phyloP scores from a whole-genome alignment of 1,139 yeast genomes.

The Yarrowia galli region DNA sequence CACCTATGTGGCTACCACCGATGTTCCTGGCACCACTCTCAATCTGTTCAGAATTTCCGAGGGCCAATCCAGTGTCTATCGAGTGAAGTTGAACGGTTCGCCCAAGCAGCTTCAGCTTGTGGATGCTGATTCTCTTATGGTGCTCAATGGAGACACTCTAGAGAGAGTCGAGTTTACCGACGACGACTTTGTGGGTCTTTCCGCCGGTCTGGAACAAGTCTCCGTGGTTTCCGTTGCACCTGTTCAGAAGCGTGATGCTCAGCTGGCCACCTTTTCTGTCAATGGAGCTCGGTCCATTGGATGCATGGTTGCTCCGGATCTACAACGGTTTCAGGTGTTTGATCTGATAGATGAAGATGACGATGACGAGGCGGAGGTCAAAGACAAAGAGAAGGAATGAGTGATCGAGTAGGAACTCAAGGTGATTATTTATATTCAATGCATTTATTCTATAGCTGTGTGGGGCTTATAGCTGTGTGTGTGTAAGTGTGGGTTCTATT shows the following conservation, averaged over 20 bases:
- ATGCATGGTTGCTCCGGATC: constrained; percentile 30
- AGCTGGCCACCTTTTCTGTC: constrained; percentile 19
- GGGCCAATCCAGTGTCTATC: constrained; percentile 6
- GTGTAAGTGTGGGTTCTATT: background rate
- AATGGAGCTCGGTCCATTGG: constrained; percentile 21
- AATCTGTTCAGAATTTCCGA: constrained; percentile 19
- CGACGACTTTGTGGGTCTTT: background rate
- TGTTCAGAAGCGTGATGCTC: background rate
- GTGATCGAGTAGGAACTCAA: background rate
- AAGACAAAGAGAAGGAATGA: background rate
- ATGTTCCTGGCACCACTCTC: constrained; percentile 3
- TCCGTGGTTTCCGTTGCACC: background rate
- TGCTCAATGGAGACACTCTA: background rate
- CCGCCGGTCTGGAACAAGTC: background rate
- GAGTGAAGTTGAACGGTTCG: background rate
- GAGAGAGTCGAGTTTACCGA: background rate
- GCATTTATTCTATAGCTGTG: constrained; percentile 4
- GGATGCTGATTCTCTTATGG: constrained; percentile 7
- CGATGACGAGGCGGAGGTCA: background rate
- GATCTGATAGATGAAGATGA: constrained; percentile 15
- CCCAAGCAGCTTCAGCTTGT: constrained; percentile 15
- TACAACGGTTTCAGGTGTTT: constrained; percentile 27
- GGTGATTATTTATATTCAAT: background rate
- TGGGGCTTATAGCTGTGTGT: too few species aligned
- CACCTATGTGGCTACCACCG: constrained; percentile 23